These are phyloP conservation scores for Trichoderma simmonsii DNA, from an alignment of 2,329 filamentous ascomycete species.

Conservation along the genomic window DNA sequence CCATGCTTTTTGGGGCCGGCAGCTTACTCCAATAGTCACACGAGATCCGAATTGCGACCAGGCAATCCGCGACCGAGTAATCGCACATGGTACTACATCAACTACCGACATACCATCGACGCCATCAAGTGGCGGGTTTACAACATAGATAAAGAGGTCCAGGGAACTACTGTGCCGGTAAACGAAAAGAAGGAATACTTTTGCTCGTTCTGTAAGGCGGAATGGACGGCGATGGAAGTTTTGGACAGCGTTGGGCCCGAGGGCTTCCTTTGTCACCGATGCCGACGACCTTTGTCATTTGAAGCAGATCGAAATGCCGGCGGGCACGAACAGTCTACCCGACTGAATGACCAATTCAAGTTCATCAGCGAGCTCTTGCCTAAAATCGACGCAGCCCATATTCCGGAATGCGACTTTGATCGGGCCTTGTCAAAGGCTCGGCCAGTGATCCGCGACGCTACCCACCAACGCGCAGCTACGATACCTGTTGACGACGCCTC, in stretches of 20 bases:
- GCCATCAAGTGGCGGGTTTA: slow-evolving; percentile 94
- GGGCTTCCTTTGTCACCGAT: slow-evolving; percentile 83
- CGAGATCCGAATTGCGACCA: slow-evolving; percentile 69
- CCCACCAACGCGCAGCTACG: slow-evolving; percentile 61
- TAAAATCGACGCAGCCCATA: slow-evolving; percentile 69
- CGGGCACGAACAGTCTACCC: slow-evolving; percentile 69
- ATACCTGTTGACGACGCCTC: slow-evolving; percentile 53
- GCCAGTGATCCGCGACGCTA: slow-evolving; percentile 63
- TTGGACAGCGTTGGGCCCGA: slow-evolving; percentile 67
- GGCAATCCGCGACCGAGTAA: slow-evolving; percentile 78
- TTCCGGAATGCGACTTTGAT: slow-evolving; percentile 74
- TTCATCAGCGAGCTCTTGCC: slow-evolving; percentile 74
- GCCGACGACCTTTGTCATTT: slow-evolving; percentile 61
- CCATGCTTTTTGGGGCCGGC: background rate
- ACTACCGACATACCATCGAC: slow-evolving; percentile 91
- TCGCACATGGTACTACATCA: slow-evolving; percentile 95
- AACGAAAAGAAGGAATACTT: slow-evolving; percentile 89
- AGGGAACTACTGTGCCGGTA: slow-evolving; percentile 74
- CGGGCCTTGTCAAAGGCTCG: slow-evolving; percentile 61
- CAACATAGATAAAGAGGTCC: slow-evolving; percentile 82
- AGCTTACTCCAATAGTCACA: slow-evolving; percentile 55
- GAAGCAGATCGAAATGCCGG: slow-evolving; percentile 66
- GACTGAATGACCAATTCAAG: slow-evolving; percentile 74
- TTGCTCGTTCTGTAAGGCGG: slow-evolving; percentile 74
- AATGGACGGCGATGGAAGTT: slow-evolving; percentile 89